Percentiles rank a stretch among this genome's conserved stretches.
Evolutionary conservation across 768 basidiomycete genomes (phyloP).

Genomic region (Lentinula sp.): DNA sequence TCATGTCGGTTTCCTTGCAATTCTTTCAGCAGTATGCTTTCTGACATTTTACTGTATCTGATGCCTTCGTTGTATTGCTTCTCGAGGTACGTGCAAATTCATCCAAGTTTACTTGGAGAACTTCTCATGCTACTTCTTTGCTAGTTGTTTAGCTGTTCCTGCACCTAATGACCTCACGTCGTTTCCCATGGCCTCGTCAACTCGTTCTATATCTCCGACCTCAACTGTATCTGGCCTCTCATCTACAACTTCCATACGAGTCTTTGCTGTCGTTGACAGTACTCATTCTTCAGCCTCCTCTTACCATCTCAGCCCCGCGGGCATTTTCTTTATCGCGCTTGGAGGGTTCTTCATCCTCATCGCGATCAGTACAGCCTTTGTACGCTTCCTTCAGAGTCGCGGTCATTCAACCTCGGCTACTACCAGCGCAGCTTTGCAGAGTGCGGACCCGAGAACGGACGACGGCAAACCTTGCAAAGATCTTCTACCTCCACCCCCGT

Average conservation of each 20-base stretch:
- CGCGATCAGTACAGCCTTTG: not conserved
- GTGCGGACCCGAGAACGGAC: not conserved
- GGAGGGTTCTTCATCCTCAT: not conserved
- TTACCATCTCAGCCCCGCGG: not conserved
- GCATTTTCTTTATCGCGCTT: not conserved
- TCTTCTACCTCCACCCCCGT: not conserved
- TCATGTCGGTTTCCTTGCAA: not conserved
- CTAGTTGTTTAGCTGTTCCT: not conserved
- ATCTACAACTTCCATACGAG: not conserved
- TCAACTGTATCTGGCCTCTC: not conserved
- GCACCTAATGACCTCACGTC: not conserved
- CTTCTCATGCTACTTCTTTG: not conserved
- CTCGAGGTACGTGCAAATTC: not conserved
- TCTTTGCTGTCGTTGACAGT: not conserved
- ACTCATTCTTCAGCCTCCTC: not conserved
- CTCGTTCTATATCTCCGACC: not conserved
- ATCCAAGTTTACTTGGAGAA: not conserved
- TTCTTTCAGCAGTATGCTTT: not conserved
- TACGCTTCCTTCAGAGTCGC: not conserved
- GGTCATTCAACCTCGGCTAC: not conserved
- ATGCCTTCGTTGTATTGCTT: not conserved
- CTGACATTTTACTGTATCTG: not conserved
- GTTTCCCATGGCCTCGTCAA: not conserved
- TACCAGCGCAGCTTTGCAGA: not conserved
- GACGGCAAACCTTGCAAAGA: not conserved